These are phyloP conservation scores for Ilyonectria robusta DNA, from an alignment of 2,329 filamentous ascomycete species.

Conservation along the genomic window DNA sequence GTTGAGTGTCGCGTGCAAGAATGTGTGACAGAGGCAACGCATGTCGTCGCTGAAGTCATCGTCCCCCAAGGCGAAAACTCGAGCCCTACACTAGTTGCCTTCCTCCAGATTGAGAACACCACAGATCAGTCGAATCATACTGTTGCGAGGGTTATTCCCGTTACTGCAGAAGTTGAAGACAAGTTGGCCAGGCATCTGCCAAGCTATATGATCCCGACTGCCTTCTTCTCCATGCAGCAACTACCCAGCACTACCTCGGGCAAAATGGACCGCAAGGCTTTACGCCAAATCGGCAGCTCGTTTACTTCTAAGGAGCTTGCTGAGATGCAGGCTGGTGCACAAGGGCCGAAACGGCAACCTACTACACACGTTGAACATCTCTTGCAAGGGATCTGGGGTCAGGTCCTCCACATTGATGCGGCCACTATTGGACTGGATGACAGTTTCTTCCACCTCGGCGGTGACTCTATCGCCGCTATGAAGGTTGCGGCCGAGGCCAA, in stretches of 20 bases:
- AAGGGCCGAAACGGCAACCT: constrained; percentile 18
- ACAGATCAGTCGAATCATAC: background rate
- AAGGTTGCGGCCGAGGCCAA: constrained; percentile 52
- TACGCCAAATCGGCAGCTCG: constrained; percentile 24
- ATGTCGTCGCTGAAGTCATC: constrained; percentile 26
- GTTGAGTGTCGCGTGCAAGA: constrained; percentile 36
- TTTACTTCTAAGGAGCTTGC: constrained; percentile 54
- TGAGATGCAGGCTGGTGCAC: constrained; percentile 38
- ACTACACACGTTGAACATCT: constrained; percentile 30
- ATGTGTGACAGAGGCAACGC: background rate
- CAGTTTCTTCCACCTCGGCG: constrained; percentile 65
- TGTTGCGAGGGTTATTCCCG: background rate
- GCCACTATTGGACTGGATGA: constrained; percentile 57
- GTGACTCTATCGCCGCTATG: constrained; percentile 65
- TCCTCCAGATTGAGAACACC: constrained; percentile 2
- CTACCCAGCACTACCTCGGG: constrained; percentile 35
- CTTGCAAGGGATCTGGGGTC: constrained; percentile 55
- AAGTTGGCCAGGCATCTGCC: constrained; percentile 26
- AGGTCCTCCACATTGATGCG: constrained; percentile 51
- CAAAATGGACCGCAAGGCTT: constrained; percentile 33
- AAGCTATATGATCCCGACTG: constrained; percentile 38
- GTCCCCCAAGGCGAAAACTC: constrained; percentile 11
- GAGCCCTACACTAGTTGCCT: constrained; percentile 17
- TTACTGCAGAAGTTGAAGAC: constrained; percentile 3
- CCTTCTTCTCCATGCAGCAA: constrained; percentile 27